Conservation (phyloP, 805 yeast genomes). For the Lipomyces mesembrius region DNA sequence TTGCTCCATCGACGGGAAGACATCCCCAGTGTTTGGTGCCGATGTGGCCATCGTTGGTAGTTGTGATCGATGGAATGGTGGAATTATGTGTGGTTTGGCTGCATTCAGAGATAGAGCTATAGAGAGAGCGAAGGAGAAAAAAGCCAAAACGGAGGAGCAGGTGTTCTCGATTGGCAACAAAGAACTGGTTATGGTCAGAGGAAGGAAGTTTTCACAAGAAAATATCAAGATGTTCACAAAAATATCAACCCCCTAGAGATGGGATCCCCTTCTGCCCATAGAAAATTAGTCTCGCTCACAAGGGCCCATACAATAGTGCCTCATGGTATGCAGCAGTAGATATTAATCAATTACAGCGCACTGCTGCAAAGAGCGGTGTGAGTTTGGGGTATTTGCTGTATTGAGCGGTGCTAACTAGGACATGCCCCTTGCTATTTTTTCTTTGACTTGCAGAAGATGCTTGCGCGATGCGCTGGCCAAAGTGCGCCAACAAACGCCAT, state of each 20-base stretch:
- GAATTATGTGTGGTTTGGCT: neutral
- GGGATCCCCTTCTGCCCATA: no score
- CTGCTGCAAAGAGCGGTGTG: neutral
- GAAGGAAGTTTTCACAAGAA: no score
- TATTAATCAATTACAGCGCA: neutral
- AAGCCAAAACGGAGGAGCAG: neutral
- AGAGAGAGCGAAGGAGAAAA: neutral
- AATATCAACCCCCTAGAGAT: no score
- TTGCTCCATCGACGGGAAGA: neutral
- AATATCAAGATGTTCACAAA: no score
- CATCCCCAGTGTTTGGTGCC: neutral
- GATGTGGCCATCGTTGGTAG: neutral
- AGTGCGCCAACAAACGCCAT: neutral
- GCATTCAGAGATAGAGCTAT: neutral
- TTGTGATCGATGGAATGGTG: neutral
- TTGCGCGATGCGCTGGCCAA: conserved; percentile 1
- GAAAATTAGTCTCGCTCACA: no score
- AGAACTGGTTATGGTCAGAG: no score
- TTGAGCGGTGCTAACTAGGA: neutral
- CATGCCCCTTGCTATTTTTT: neutral
- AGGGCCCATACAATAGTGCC: no score
- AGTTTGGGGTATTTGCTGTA: neutral
- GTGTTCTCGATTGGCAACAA: no score
- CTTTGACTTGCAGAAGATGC: neutral
- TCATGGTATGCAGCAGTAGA: no score